These are phyloP conservation scores for Psilocybe cyanescens DNA, from an alignment of 768 basidiomycete genomes.

Conservation along the genomic window DNA sequence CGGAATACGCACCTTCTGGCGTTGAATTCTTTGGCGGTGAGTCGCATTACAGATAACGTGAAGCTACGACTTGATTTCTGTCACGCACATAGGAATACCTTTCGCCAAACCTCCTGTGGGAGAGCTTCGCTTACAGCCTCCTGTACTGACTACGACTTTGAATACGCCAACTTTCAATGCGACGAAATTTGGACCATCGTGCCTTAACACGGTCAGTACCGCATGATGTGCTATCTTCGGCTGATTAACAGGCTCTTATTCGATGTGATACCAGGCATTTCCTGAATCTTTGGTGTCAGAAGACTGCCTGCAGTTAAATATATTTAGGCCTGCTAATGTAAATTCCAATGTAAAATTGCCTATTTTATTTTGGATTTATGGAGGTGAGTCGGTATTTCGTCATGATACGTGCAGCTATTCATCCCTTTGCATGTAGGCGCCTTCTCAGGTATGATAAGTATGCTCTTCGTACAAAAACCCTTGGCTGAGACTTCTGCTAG, in stretches of 20 bases:
- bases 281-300: slow-evolving; percentile 34
- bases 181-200: slow-evolving; percentile 43
- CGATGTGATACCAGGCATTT: slow-evolving; percentile 1
- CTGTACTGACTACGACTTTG: slow-evolving; percentile 42
- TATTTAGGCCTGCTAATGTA: slow-evolving; percentile 49
- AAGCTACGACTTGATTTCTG: background rate
- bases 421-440: background rate
- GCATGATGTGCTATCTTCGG: slow-evolving; percentile 8
- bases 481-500: slow-evolving; percentile 9
- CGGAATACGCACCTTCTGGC: background rate
- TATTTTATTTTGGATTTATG: slow-evolving; percentile 24
- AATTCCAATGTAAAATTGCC: slow-evolving; percentile 22
- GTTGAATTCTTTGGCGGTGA: background rate
- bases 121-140: slow-evolving; percentile 42
- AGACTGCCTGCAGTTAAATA: slow-evolving; percentile 60
- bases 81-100: slow-evolving; percentile 40
- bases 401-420: background rate
- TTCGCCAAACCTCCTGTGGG: slow-evolving; percentile 56
- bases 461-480: too few relatives aligned
- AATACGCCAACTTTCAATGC: slow-evolving; percentile 40
- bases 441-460: background rate
- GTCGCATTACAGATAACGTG: background rate
- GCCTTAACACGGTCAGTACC: slow-evolving; percentile 40
- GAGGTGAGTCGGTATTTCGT: slow-evolving; percentile 6
- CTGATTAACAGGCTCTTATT: slow-evolving; percentile 36